Evolutionary conservation across 768 basidiomycete species (phyloP), one percentile per base, ranked within the genome.

Genomic region (Tricholoma furcatifolium): DNA sequence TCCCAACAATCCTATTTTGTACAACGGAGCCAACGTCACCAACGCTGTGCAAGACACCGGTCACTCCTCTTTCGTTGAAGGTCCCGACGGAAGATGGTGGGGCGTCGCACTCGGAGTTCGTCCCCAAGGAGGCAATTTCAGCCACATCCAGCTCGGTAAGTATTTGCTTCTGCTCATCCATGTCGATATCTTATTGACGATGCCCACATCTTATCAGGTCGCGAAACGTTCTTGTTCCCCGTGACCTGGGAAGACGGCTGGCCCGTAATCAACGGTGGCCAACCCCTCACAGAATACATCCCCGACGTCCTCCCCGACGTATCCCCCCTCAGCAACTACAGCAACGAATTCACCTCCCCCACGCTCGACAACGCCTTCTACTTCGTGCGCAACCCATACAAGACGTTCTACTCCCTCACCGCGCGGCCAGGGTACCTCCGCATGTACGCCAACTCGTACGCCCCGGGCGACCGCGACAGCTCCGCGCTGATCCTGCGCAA

Each of bases 191-290:
- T 10, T 30, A 14, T 17, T 45, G 15, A 42, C 14, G 34, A 12
- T 20, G 35, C 35, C 20, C 7, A 43, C 41, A 7, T 45, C 36
- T 17, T 20, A 21, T 20, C 49, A 69, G 72, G 72, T 11, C 64
- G 74, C 23, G 73, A 75, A 51, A 72, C 71, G 1, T 74, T 70
- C 61, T 55, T 74, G 21, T 74, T 73, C 50, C 72, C 73, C 1
- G 69, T 74, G 0, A 71, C 67, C 4, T 74, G 71, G 71, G 64
- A 67, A 48, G 56, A 62, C 21, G 71, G 69, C 23, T 74, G 73
- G 73, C 73, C 73, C 0, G 60, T 73, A 2, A 71, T 71, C 53
- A 74, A 74, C 51, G 40, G 48, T 32, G 70, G 67, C 0, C 43
- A 59, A 18, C 69, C 73, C 3, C 15, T 74, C 14, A 61, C 60